Conservation (phyloP, 2,329 filamentous ascomycete species). For the Cucurbitaria berberidis region DNA sequence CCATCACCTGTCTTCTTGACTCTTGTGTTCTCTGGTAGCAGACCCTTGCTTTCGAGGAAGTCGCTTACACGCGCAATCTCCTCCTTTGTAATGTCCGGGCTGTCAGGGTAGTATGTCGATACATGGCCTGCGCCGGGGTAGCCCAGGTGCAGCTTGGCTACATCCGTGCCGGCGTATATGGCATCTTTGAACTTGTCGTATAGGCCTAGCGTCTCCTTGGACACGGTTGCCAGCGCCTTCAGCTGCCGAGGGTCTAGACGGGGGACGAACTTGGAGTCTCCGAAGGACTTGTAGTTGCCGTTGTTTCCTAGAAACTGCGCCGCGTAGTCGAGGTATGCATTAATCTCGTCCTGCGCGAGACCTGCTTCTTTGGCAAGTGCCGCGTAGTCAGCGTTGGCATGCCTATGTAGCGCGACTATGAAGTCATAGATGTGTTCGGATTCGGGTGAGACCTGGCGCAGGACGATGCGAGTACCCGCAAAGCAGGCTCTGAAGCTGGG, state of each 20-base stretch:
- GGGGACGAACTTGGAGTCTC: conserved; percentile 60
- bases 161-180: conserved; percentile 52
- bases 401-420: conserved; percentile 58
- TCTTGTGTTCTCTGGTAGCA: conserved; percentile 59
- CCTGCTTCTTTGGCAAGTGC: conserved; percentile 51
- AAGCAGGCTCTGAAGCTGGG: conserved; percentile 49
- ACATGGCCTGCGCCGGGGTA: conserved; percentile 58
- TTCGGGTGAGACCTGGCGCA: conserved; percentile 60
- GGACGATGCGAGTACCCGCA: conserved; percentile 58
- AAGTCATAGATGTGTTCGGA: conserved; percentile 62
- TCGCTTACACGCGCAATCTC: conserved; percentile 56
- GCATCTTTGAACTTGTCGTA: conserved; percentile 54
- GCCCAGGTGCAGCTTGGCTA: conserved; percentile 55
- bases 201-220: conserved; percentile 47
- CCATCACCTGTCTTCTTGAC: conserved; percentile 53
- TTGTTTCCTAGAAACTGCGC: conserved; percentile 60
- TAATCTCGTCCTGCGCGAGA: conserved; percentile 47
- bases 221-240: conserved; percentile 53
- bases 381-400: conserved; percentile 58
- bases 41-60: conserved; percentile 53
- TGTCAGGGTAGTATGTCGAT: conserved; percentile 59
- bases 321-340: conserved; percentile 48
- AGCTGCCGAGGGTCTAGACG: conserved; percentile 52
- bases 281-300: conserved; percentile 61
- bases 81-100: conserved; percentile 54